Evolutionary conservation across 352 stramenopile species (phyloP), one percentile per base, ranked within the genome.

Genomic region (Pythium insidiosum): DNA sequence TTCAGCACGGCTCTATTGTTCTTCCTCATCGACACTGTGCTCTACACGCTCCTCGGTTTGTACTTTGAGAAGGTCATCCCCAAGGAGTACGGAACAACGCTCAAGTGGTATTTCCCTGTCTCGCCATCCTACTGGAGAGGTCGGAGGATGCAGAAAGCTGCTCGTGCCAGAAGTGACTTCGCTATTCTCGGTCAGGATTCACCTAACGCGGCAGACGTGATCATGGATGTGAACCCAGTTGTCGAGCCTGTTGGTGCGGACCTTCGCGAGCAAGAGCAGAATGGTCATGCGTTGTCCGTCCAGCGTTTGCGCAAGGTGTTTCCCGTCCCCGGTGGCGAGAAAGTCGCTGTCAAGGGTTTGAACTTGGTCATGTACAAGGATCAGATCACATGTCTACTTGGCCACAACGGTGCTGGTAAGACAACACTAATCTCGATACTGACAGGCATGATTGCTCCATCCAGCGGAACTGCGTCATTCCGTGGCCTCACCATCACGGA

Each of bases 331-430:
- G 83, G 84, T 24, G 90, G 82, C 15, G 67, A 69, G 20, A 95
- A 95, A 52, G 50, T 62, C 7, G 90, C 89, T 0, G 89, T 97
- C 35, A 62, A 91, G 30, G 69, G 76, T 22, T 53, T 97, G 18
- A 82, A 73, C 58, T 47, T 97, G 16, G 74, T 66, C 36, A 95
- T 98, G 80, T 96, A 96, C 56, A 76, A 94, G 42, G 84, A 90
- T 23, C 85, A 97, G 60, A 96, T 97, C 63, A 94, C 86, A 6
- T 88, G 73, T 41, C 61, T 97, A 16, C 66, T 97, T 2, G 91
- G 91, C 6, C 91, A 97, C 59, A 97, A 97, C 53, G 90, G 90
- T 39, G 85, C 84, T n/a, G 87, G 88, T 15, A 97, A 96, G 67
- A 86, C 79, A 12, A 97, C 91, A 6, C 66, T 93, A 1, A 95